Evolutionary conservation across 257 asterid genomes (phyloP).

Genomic region (Solanum megistacrolobum): DNA sequence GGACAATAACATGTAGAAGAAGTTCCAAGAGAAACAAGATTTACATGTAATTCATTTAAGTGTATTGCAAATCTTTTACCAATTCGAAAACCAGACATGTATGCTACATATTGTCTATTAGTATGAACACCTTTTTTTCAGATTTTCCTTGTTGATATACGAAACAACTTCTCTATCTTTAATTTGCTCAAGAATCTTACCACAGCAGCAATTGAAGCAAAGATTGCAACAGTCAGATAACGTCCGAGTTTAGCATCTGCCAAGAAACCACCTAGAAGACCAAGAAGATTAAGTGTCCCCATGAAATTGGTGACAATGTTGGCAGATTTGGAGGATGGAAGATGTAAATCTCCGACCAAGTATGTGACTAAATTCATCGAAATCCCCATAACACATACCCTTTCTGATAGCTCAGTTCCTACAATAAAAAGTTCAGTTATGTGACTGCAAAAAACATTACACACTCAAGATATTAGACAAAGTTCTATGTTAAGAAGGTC

Average conservation of each 20-base stretch:
- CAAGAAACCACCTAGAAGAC: slow-evolving; percentile 75
- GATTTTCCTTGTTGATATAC: not conserved
- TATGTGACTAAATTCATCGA: slow-evolving; percentile 82
- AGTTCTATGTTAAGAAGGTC: not conserved
- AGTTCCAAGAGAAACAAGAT: not conserved
- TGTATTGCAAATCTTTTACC: not conserved
- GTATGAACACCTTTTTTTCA: not conserved
- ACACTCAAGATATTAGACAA: not conserved
- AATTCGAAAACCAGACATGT: not conserved
- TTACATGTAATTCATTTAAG: not conserved
- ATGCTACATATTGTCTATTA: not conserved
- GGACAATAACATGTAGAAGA: not conserved
- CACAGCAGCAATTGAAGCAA: slow-evolving; percentile 58
- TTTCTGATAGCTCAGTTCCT: slow-evolving; percentile 85
- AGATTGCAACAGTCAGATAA: slow-evolving; percentile 59
- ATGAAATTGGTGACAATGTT: slow-evolving; percentile 73
- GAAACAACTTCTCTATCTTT: not conserved
- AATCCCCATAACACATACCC: slow-evolving; percentile 85
- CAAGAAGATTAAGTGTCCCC: slow-evolving; percentile 84
- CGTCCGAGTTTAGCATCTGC: slow-evolving; percentile 93
- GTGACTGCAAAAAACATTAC: not conserved
- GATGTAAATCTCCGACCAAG: slow-evolving; percentile 63
- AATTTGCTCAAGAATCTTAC: slow-evolving; percentile 19
- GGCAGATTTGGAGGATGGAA: slow-evolving; percentile 64
- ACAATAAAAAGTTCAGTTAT: not conserved